Conservation (phyloP, 352 stramenopile species). For the Phytophthora cactorum region DNA sequence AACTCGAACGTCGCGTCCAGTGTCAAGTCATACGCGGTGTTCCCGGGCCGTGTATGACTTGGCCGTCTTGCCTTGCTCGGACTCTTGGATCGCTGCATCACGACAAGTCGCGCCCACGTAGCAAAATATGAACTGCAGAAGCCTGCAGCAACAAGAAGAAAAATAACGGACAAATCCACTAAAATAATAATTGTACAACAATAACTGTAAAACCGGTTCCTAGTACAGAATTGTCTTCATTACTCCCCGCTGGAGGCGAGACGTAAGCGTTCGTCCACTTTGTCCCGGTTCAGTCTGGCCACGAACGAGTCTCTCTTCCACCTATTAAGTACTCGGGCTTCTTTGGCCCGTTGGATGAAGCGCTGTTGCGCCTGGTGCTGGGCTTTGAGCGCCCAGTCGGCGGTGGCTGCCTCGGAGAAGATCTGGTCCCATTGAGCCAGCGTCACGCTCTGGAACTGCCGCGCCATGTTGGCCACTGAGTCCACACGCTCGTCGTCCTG, state of each 20-base stretch:
- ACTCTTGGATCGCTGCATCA: conserved; percentile 23
- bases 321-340: conserved; percentile 46
- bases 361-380: conserved; percentile 58
- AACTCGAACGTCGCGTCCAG: conserved; percentile 77
- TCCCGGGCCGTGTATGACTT: conserved; percentile 1
- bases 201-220: not conserved
- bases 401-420: conserved; percentile 70
- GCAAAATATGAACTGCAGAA: not conserved
- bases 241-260: conserved; percentile 33
- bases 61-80: conserved; percentile 2
- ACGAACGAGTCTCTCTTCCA: conserved; percentile 89
- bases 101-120: conserved; percentile 19
- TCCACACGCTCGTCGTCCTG: conserved; percentile 76
- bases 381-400: conserved; percentile 66
- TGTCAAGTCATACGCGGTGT: conserved; percentile 52
- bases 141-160: conserved; percentile 1
- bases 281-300: conserved; percentile 78
- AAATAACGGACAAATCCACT: conserved; percentile 5
- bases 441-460: conserved; percentile 54
- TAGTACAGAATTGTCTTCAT: conserved; percentile 4
- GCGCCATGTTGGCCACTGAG: conserved; percentile 80
- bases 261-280: conserved; percentile 63
- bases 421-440: conserved; percentile 58
- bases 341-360: conserved; percentile 63
- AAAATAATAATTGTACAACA: conserved; percentile 8